Evolutionary conservation across 805 yeast genomes (phyloP).

Genomic region (Candida verbasci): DNA sequence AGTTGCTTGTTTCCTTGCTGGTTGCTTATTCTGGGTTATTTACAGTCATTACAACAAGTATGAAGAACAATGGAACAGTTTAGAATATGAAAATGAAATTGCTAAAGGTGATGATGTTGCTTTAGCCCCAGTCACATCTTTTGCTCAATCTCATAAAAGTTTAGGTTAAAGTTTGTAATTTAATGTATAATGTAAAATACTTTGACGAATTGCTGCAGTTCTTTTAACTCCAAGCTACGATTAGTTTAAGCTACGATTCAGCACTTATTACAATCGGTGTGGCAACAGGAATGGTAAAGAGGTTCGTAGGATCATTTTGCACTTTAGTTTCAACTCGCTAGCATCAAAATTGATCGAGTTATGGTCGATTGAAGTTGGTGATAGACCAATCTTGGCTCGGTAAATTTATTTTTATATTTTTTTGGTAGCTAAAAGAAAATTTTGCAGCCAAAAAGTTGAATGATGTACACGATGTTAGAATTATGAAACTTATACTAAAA

Average conservation of each 20-base stretch:
- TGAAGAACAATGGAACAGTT: constrained; percentile 55
- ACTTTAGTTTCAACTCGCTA: too few relatives aligned
- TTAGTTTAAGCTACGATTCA: constrained; percentile 55
- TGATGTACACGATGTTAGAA: too few relatives aligned
- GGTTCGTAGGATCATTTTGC: too few relatives aligned
- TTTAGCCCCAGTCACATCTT: constrained; percentile 17
- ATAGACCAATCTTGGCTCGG: too few relatives aligned
- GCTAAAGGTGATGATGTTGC: constrained; percentile 6
- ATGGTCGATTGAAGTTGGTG: too few relatives aligned
- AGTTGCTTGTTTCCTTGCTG: constrained; percentile 54
- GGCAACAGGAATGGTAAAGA: constrained; percentile 79
- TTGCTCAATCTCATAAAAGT: constrained; percentile 11
- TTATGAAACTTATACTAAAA: too few relatives aligned
- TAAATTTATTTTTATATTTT: too few relatives aligned
- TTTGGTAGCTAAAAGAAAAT: too few relatives aligned
- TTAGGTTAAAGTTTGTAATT: constrained; percentile 9
- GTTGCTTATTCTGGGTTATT: constrained; percentile 55
- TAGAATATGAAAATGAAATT: constrained; percentile 33
- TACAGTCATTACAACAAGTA: constrained; percentile 51
- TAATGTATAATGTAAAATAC: not conserved
- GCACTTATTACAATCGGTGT: constrained; percentile 61
- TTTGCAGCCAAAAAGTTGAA: too few relatives aligned
- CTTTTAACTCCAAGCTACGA: too few relatives aligned
- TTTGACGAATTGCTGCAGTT: too few relatives aligned
- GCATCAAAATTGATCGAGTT: too few relatives aligned